Evolutionary conservation across 805 yeast species (phyloP).

Genomic region (Zygoascus flipseniorum): DNA sequence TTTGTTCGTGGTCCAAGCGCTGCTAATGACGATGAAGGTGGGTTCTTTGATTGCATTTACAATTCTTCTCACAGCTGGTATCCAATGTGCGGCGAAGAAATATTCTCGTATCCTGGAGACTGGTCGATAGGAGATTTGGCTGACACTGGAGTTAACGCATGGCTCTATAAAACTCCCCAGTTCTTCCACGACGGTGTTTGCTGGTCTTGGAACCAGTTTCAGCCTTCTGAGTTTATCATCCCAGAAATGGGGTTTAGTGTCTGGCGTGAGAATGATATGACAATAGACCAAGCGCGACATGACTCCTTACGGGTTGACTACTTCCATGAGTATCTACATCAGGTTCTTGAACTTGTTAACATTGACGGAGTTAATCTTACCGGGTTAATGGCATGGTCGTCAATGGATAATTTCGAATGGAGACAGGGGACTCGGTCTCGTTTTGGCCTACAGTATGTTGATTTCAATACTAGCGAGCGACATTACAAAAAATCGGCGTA

Average conservation of each 20-base stretch:
- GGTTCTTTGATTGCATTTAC: conserved; percentile 17
- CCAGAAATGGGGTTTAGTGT: conserved; percentile 32
- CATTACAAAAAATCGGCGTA: conserved; percentile 18
- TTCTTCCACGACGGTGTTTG: conserved; percentile 12
- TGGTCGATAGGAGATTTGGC: conserved; percentile 16
- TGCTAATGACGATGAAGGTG: conserved; percentile 16
- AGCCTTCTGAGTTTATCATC: conserved; percentile 23
- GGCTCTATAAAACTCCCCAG: conserved; percentile 22
- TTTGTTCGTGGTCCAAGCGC: conserved; percentile 19
- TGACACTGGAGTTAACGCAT: conserved; percentile 21
- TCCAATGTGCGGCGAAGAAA: conserved; percentile 25
- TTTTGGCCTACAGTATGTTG: conserved; percentile 18
- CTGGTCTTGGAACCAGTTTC: conserved; percentile 20
- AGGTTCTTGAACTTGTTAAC: conserved; percentile 21
- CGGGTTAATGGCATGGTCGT: conserved; percentile 31
- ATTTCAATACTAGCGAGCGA: conserved; percentile 10
- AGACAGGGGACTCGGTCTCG: conserved; percentile 19
- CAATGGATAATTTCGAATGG: conserved; percentile 31
- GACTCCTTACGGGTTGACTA: conserved; percentile 28
- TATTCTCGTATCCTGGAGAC: conserved; percentile 16
- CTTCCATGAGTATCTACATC: conserved; percentile 25
- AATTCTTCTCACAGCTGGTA: conserved; percentile 19
- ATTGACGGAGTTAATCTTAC: conserved; percentile 25
- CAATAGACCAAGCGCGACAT: conserved; percentile 22
- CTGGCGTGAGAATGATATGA: conserved; percentile 26